These are phyloP conservation scores for Pistacia atlantica DNA, from an alignment of 345 rosid genomes.

Conservation along the genomic window DNA sequence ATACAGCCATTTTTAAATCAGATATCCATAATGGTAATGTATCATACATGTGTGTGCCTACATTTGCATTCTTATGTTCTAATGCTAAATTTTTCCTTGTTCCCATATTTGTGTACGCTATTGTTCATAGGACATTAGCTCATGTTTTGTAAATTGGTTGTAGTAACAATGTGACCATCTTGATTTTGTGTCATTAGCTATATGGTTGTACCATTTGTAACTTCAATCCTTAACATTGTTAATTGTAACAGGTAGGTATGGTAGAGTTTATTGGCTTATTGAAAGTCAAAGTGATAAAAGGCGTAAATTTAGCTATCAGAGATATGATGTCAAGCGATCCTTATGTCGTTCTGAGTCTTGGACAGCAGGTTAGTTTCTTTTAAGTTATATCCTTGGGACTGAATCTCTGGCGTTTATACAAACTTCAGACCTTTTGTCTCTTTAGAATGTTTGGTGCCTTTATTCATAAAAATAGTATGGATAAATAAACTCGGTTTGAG, in stretches of 20 bases:
- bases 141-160: not conserved
- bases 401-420: not conserved
- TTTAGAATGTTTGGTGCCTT: not conserved
- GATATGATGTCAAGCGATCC: slow-evolving; percentile 98
- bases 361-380: slow-evolving; percentile 67
- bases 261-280: slow-evolving; percentile 85
- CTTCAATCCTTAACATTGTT: slow-evolving; percentile 22
- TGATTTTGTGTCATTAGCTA: not conserved
- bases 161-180: not conserved
- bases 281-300: slow-evolving; percentile 73
- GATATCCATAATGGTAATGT: not conserved
- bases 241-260: slow-evolving; percentile 70
- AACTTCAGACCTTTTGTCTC: not conserved
- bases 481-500: not conserved
- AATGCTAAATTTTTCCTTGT: not conserved
- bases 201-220: slow-evolving; percentile 14
- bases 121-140: not conserved
- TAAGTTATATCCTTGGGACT: not conserved
- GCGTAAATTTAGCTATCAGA: slow-evolving; percentile 78
- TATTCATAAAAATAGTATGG: not conserved
- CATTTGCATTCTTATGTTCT: not conserved
- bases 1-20: not conserved
- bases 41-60: not conserved
- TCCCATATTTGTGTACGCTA: slow-evolving; percentile 6
- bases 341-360: slow-evolving; percentile 76